Percentiles rank a stretch among this genome's conserved stretches.
phyloP scores from a whole-genome alignment of 1,284 basidiomycete species.

The Rhodotorula sp. region DNA sequence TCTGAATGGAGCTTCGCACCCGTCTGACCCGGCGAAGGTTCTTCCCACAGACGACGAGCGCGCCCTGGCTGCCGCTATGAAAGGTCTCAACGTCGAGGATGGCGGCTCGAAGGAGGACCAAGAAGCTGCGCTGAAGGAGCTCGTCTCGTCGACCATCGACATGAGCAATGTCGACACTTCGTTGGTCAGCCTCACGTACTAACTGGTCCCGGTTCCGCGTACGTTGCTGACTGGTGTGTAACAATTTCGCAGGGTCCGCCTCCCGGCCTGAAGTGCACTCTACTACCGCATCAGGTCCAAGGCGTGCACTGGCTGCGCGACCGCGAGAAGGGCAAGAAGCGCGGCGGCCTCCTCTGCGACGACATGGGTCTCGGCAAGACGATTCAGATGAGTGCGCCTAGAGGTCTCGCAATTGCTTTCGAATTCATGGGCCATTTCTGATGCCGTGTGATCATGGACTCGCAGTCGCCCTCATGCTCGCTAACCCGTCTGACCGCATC shows the following conservation, averaged over 20 bases:
- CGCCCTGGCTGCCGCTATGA: neutral
- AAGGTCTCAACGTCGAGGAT: slow-evolving; percentile 18
- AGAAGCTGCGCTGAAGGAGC: slow-evolving; percentile 36
- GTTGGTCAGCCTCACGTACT: slow-evolving; percentile 1
- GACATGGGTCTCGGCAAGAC: slow-evolving; percentile 48
- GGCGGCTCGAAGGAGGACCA: slow-evolving; percentile 16
- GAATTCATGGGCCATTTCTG: slow-evolving; percentile 7
- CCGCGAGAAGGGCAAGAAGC: slow-evolving; percentile 38
- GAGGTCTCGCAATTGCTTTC: neutral
- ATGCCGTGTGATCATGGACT: too few species aligned
- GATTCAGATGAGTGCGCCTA: slow-evolving; percentile 25
- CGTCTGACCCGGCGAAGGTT: neutral
- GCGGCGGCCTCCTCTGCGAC: slow-evolving; percentile 46
- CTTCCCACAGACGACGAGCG: slow-evolving; percentile 11
- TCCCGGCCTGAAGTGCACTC: slow-evolving; percentile 28
- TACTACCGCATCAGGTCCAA: slow-evolving; percentile 42
- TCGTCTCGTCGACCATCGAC: slow-evolving; percentile 33
- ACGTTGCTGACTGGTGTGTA: neutral
- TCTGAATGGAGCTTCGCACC: neutral
- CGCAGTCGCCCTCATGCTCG: slow-evolving; percentile 40
- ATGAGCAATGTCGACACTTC: slow-evolving; percentile 27
- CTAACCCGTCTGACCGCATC: slow-evolving; percentile 29
- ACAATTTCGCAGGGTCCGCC: slow-evolving; percentile 3
- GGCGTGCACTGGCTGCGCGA: slow-evolving; percentile 43
- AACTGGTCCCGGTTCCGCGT: too few species aligned